These are phyloP conservation scores for Alternaria panax DNA, from an alignment of 2,329 filamentous ascomycete genomes.

Conservation along the genomic window DNA sequence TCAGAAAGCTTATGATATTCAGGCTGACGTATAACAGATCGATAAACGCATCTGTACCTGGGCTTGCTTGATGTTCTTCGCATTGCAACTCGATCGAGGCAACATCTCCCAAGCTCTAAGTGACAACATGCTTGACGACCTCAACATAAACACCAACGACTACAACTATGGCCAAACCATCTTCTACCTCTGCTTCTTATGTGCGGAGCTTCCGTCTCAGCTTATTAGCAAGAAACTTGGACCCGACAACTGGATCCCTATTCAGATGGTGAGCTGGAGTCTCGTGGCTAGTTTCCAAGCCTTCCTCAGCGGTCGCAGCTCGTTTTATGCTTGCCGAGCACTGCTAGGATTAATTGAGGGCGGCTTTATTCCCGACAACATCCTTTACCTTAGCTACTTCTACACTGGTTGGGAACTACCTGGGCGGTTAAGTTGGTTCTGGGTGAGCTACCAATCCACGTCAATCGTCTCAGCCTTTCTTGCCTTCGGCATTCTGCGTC, in stretches of 20 bases:
- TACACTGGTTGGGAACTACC: slow-evolving; percentile 76
- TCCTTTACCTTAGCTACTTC: slow-evolving; percentile 76
- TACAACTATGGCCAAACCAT: slow-evolving; percentile 56
- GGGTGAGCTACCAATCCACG: slow-evolving; percentile 69
- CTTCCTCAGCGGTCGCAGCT: slow-evolving; percentile 62
- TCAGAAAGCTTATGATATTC: not conserved
- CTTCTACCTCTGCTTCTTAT: slow-evolving; percentile 84
- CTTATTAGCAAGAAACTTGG: slow-evolving; percentile 57
- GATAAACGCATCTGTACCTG: slow-evolving; percentile 61
- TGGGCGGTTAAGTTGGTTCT: slow-evolving; percentile 72
- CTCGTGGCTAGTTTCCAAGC: slow-evolving; percentile 71
- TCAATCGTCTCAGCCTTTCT: slow-evolving; percentile 65
- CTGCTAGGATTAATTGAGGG: slow-evolving; percentile 56
- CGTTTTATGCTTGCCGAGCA: slow-evolving; percentile 54
- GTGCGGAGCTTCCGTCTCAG: slow-evolving; percentile 56
- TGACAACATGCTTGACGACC: slow-evolving; percentile 46
- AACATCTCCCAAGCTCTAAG: slow-evolving; percentile 53
- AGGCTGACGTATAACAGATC: slow-evolving; percentile 46
- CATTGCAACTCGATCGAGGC: slow-evolving; percentile 60
- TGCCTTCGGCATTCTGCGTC: slow-evolving; percentile 62
- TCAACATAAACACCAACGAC: slow-evolving; percentile 47
- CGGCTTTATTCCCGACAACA: slow-evolving; percentile 68
- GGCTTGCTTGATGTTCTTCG: slow-evolving; percentile 64
- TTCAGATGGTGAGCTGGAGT: slow-evolving; percentile 54
- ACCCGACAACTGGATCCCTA: slow-evolving; percentile 55